phyloP scores from a whole-genome alignment of 352 stramenopile species.

The Phytophthora europaea region DNA sequence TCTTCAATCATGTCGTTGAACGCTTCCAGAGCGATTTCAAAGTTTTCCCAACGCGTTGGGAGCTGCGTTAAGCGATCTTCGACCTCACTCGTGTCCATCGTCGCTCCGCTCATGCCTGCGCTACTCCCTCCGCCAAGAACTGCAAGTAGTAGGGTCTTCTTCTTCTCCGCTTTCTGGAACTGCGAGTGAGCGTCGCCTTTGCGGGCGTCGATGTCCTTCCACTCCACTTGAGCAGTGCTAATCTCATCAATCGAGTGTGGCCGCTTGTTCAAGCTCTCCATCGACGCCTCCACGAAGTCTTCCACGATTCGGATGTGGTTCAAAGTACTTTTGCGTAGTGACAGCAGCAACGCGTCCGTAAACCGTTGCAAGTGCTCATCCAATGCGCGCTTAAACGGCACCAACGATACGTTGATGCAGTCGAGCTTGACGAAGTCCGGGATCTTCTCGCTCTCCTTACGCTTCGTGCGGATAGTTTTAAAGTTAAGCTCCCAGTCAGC shows the following conservation, averaged over 20 bases:
- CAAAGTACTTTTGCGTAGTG: slow-evolving; percentile 84
- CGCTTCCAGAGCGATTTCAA: slow-evolving; percentile 94
- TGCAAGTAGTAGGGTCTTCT: slow-evolving; percentile 85
- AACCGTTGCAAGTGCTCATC: slow-evolving; percentile 91
- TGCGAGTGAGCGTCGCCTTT: slow-evolving; percentile 65
- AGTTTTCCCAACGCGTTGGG: slow-evolving; percentile 93
- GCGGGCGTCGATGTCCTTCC: slow-evolving; percentile 89
- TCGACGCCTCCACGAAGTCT: slow-evolving; percentile 88
- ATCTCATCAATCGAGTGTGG: slow-evolving; percentile 96
- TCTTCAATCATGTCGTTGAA: slow-evolving; percentile 97
- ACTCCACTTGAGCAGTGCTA: slow-evolving; percentile 88
- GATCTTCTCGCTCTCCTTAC: slow-evolving; percentile 95
- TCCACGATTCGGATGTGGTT: slow-evolving; percentile 89
- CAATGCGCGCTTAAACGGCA: slow-evolving; percentile 89
- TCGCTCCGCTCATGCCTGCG: slow-evolving; percentile 46
- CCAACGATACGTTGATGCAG: slow-evolving; percentile 91
- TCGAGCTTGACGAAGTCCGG: slow-evolving; percentile 92
- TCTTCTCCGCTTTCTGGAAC: slow-evolving; percentile 84
- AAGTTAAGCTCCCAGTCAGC: slow-evolving; percentile 93
- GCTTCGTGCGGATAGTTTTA: slow-evolving; percentile 87
- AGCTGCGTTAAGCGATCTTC: slow-evolving; percentile 79
- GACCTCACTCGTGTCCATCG: slow-evolving; percentile 83
- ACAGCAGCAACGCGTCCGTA: slow-evolving; percentile 87
- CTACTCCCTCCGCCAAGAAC: slow-evolving; percentile 41
- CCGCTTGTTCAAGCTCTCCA: slow-evolving; percentile 90